phyloP scores from a whole-genome alignment of 176 grass and related monocot genomes.

The Bothriochloa decipiens region DNA sequence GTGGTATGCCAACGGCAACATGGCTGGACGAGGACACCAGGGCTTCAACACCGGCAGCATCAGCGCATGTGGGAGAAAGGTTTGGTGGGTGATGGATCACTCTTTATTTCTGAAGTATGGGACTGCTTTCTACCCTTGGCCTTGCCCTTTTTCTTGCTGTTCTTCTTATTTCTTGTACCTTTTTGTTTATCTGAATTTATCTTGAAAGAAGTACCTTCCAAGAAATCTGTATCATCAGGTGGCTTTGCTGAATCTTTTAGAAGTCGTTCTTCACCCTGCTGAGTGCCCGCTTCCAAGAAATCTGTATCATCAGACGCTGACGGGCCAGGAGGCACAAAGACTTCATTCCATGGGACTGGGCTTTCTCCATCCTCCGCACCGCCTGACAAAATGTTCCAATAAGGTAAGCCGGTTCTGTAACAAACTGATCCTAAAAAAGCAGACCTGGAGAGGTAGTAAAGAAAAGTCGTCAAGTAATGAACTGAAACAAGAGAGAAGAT shows the following conservation, averaged over 20 bases:
- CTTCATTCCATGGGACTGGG: background rate
- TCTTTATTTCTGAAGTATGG: conserved; percentile 18
- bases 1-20: background rate
- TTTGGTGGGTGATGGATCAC: background rate
- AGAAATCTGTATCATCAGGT: conserved; percentile 30
- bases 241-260: background rate
- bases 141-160: conserved; percentile 51
- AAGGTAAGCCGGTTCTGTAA: background rate
- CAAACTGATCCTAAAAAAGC: background rate
- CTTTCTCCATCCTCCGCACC: background rate
- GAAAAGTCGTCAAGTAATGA: background rate
- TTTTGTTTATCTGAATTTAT: conserved; percentile 19
- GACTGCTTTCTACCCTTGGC: conserved; percentile 24
- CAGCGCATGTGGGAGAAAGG: background rate
- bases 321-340: background rate
- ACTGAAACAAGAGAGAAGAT: background rate
- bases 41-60: background rate
- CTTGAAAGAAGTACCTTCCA: conserved; percentile 34
- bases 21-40: conserved; percentile 15
- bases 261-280: background rate
- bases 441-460: background rate
- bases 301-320: background rate
- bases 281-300: background rate
- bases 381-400: background rate
- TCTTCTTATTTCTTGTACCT: conserved; percentile 46